Evolutionary conservation across 768 basidiomycete genomes (phyloP), one percentile per base, ranked within the genome.

Genomic region (Leccinum obscurum): DNA sequence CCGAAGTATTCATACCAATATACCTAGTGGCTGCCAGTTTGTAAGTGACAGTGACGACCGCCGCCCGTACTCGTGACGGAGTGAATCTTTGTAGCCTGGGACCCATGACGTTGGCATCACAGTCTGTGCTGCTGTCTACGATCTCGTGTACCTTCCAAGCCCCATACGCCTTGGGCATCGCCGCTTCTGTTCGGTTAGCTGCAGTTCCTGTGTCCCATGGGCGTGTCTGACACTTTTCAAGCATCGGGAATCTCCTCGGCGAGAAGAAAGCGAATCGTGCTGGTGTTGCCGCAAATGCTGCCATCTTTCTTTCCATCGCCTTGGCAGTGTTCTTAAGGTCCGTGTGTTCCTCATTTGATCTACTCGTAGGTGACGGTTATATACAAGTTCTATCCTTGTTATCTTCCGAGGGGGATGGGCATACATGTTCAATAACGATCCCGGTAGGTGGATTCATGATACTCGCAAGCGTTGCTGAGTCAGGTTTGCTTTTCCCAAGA

Each of bases 241-340:
- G 92, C 7, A 86, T 95, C 35, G 95, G 95, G 2, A 97, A 97
- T 68, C 78, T 96, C 6, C 81, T 97, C 1, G 95, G 95, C 7
- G 92, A 95, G 63, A 78, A 80, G 50, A 86, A 93, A 48, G 85
- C 87, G 0, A 76, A 77, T 52, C 86, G 91, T 46, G 94, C 96
- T 0, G 81, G 78, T 26, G 80, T 89, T 51, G 83, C 92, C 0
- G 83, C 89, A 1, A 83, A 82, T 52, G 82, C 87, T 1, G 75
- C 89, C 5, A 77, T 97, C 20, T 56, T 90, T 24, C 78, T 95
- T 73, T 85, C 84, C 0, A 66, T 93, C 14, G 68, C 73, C 3
- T 77, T 93, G 37, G 84, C 87, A 5, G 70, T 78, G 4, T 68
- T 91, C 26, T 85, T 84, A 57, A 87, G 89, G 88, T 88, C 55